phyloP scores from a whole-genome alignment of 192 early-diverging fungal species.

The Ramicandelaber brevisporus region DNA sequence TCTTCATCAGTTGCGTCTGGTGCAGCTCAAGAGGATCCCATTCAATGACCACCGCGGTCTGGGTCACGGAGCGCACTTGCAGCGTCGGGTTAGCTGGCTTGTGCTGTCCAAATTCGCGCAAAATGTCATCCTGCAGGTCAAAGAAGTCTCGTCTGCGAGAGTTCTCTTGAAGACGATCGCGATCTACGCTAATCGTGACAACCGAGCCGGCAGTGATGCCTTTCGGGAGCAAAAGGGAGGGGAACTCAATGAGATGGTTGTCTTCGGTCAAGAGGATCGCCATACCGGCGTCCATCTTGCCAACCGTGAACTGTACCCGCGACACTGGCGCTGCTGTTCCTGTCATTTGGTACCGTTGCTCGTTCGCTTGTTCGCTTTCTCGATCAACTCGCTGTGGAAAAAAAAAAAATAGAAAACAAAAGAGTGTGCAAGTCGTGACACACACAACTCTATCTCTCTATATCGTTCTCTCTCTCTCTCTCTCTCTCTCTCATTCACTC shows the following conservation, averaged over 20 bases:
- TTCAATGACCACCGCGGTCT: constrained; percentile 66
- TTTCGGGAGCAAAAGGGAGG: constrained; percentile 79
- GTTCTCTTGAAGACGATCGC: constrained; percentile 68
- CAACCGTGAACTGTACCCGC: constrained; percentile 81
- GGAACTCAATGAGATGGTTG: constrained; percentile 97
- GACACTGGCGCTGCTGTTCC: too few relatives aligned
- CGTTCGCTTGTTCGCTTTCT: too few relatives aligned
- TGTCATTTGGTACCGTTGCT: too few relatives aligned
- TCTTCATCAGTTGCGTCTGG: constrained; percentile 48
- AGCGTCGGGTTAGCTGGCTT: constrained; percentile 59
- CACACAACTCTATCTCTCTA: too few relatives aligned
- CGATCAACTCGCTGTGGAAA: too few relatives aligned
- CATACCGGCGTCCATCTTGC: constrained; percentile 88
- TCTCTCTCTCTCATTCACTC: too few relatives aligned
- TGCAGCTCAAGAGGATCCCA: constrained; percentile 80
- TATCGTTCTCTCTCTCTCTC: too few relatives aligned
- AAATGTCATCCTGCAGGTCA: constrained; percentile 66
- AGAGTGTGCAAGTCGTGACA: too few relatives aligned
- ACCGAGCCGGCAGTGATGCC: constrained; percentile 84
- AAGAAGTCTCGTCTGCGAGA: constrained; percentile 57
- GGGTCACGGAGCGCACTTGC: constrained; percentile 44
- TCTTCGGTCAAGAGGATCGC: constrained; percentile 87
- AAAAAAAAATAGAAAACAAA: too few relatives aligned
- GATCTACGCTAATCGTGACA: constrained; percentile 83
- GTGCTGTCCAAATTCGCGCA: constrained; percentile 45